These are phyloP conservation scores for Wickerhamiella allomyrinae DNA, from an alignment of 805 yeast genomes.

Conservation along the genomic window DNA sequence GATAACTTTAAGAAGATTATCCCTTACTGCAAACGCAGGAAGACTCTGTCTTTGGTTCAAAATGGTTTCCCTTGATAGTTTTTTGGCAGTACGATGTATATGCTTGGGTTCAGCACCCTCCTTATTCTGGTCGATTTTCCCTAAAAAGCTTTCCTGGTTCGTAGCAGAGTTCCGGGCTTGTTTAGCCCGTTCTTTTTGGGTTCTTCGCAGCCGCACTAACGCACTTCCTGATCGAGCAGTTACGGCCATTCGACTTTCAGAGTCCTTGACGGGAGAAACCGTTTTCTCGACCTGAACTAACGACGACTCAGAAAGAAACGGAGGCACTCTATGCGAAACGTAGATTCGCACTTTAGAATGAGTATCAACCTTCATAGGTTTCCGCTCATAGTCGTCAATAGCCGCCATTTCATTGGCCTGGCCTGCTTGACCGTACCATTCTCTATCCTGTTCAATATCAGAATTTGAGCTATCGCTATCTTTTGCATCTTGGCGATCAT, in stretches of 20 bases:
- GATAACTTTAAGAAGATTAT: conserved; percentile 42
- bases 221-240: conserved; percentile 1
- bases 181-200: background rate
- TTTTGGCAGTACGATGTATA: background rate
- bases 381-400: background rate
- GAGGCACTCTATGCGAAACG: background rate
- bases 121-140: background rate
- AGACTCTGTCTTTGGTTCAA: background rate
- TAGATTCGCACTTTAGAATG: background rate
- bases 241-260: conserved; percentile 1
- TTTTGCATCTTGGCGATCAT: background rate
- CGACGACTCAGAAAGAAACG: background rate
- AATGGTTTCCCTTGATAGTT: background rate
- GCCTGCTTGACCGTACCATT: background rate
- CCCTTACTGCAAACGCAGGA: conserved; percentile 22
- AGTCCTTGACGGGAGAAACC: conserved; percentile 3
- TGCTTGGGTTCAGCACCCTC: background rate
- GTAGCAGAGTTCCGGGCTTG: background rate
- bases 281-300: background rate
- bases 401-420: background rate
- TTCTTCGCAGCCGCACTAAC: conserved; percentile 19
- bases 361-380: background rate
- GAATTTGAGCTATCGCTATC: background rate
- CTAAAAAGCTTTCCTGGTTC: background rate
- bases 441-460: conserved; percentile 1